Evolutionary conservation across 1,284 basidiomycete genomes (phyloP).

Genomic region (Ustilago hordei): DNA sequence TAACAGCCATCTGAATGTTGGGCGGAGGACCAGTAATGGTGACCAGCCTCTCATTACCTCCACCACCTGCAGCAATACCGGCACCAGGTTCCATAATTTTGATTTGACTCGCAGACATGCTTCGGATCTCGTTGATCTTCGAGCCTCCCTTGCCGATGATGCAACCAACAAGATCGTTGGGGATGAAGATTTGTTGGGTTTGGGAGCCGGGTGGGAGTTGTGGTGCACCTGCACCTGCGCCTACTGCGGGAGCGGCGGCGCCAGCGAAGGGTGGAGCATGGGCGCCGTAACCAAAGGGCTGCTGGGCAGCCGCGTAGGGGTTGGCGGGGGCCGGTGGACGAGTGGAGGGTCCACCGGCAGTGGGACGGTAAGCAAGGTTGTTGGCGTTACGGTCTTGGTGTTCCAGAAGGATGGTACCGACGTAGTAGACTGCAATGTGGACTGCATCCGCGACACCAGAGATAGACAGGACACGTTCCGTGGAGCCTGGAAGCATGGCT

Average conservation of each 20-base stretch:
- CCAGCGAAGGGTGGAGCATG: conserved; percentile 33
- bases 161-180: conserved; percentile 95
- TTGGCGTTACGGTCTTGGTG: conserved; percentile 78
- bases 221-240: conserved; percentile 39
- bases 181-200: conserved; percentile 98
- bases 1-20: conserved; percentile 96
- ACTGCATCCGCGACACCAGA: conserved; percentile 99
- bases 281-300: conserved; percentile 39
- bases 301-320: conserved; percentile 28
- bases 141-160: conserved; percentile 98
- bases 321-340: conserved; percentile 25
- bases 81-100: conserved; percentile 93
- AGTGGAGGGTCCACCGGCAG: conserved; percentile 46
- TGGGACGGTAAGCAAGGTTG: conserved; percentile 70
- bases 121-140: conserved; percentile 99
- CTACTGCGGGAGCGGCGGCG: conserved; percentile 18
- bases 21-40: conserved; percentile 80
- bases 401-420: conserved; percentile 95
- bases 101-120: conserved; percentile 92
- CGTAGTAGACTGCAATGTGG: conserved; percentile 99
- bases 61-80: conserved; percentile 68
- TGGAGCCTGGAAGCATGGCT: conserved; percentile 98
- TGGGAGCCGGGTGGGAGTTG: conserved; percentile 77
- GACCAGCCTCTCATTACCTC: conserved; percentile 70
- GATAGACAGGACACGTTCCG: conserved; percentile 90